Percentiles rank a stretch among this genome's conserved stretches.
Conservation (phyloP, 1,139 yeast species). For the Chernovozyma aurita region DNA sequence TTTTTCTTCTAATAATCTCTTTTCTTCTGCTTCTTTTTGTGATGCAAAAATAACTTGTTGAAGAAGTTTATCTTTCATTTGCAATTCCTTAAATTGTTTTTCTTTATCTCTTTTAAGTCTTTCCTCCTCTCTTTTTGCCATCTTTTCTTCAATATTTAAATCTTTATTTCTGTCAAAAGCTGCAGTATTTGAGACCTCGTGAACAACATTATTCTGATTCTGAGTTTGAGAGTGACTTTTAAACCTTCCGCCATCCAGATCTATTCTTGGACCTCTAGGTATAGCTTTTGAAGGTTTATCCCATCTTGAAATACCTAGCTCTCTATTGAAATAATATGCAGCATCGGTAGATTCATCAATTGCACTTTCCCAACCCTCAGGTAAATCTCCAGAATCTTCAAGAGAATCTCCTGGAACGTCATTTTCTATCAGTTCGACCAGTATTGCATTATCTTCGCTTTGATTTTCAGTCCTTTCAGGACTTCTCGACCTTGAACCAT, state of each 20-base stretch:
- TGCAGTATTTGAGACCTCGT: not conserved
- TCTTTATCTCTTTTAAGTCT: slow-evolving; percentile 30
- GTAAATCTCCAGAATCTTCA: slow-evolving; percentile 30
- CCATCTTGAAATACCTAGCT: slow-evolving; percentile 51
- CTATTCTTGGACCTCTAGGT: slow-evolving; percentile 21
- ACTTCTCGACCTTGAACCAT: slow-evolving; percentile 5
- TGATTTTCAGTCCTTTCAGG: slow-evolving; percentile 11
- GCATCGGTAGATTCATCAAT: slow-evolving; percentile 35
- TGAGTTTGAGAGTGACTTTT: slow-evolving; percentile 3
- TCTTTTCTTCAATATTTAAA: slow-evolving; percentile 9
- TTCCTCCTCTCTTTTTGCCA: slow-evolving; percentile 34
- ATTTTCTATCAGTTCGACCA: not conserved
- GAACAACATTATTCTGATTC: slow-evolving; percentile 2
- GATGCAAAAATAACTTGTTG: slow-evolving; percentile 35
- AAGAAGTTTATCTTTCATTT: slow-evolving; percentile 30
- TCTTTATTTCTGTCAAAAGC: slow-evolving; percentile 1
- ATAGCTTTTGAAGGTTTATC: slow-evolving; percentile 41
- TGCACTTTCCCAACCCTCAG: slow-evolving; percentile 54
- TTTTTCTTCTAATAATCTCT: slow-evolving; percentile 13
- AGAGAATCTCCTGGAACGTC: slow-evolving; percentile 6
- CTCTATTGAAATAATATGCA: slow-evolving; percentile 53
- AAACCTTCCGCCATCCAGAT: not conserved
- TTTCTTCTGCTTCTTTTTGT: slow-evolving; percentile 25
- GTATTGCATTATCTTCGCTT: not conserved
- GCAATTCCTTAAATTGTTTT: slow-evolving; percentile 25